Evolutionary conservation across 2,329 filamentous ascomycete genomes (phyloP).

Genomic region (Akanthomyces dipterigenus): DNA sequence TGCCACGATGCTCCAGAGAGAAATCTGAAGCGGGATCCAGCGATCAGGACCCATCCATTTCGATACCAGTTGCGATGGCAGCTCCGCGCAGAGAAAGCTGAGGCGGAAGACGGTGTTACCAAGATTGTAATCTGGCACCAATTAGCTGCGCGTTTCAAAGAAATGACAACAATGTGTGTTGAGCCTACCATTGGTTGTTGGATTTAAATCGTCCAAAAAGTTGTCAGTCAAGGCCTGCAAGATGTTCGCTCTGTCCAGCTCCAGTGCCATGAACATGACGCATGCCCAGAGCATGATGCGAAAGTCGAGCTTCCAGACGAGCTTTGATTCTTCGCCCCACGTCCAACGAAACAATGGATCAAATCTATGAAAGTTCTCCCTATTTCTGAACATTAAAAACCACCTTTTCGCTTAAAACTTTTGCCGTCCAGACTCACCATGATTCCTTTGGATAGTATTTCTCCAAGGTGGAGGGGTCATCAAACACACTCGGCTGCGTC

Average conservation of each 20-base stretch:
- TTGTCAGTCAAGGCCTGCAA: constrained; percentile 41
- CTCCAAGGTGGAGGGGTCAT: constrained; percentile 28
- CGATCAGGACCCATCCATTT: constrained; percentile 53
- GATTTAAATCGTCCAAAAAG: constrained; percentile 34
- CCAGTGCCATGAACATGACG: constrained; percentile 35
- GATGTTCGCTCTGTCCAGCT: constrained; percentile 43
- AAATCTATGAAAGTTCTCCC: constrained; percentile 40
- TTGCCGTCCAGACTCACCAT: constrained; percentile 14
- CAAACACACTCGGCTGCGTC: constrained; percentile 33
- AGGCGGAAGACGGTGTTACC: constrained; percentile 28
- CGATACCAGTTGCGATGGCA: constrained; percentile 54
- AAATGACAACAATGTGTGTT: too few species aligned
- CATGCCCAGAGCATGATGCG: constrained; percentile 42
- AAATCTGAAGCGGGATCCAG: constrained; percentile 55
- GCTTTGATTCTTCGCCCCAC: constrained; percentile 30
- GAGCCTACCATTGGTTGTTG: constrained; percentile 34
- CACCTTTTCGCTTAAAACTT: too few species aligned
- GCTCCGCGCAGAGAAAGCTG: constrained; percentile 27
- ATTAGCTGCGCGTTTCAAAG: neutral
- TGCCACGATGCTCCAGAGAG: constrained; percentile 48
- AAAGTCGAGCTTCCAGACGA: constrained; percentile 34
- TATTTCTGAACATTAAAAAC: neutral
- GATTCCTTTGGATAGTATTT: constrained; percentile 27
- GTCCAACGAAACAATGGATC: constrained; percentile 38
- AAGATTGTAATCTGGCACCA: constrained; percentile 25